Percentiles rank a stretch among this genome's conserved stretches.
Conservation (phyloP, 441 rosid genomes). For the Bruguiera hainesii region DNA sequence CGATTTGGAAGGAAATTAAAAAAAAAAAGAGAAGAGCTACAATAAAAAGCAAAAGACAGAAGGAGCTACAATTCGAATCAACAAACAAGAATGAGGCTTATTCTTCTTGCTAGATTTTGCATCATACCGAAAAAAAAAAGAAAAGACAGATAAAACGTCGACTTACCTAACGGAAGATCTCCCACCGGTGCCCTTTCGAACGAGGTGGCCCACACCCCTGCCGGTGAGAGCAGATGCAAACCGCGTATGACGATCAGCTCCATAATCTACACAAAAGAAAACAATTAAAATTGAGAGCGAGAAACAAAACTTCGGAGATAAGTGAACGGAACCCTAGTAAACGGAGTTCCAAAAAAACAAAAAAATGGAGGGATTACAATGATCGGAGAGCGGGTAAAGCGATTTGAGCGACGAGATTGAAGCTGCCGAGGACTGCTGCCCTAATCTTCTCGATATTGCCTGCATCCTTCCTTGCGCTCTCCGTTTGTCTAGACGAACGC, state of each 20-base stretch:
- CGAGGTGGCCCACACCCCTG: constrained; percentile 73
- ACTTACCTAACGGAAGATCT: constrained; percentile 93
- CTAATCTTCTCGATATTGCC: constrained; percentile 60
- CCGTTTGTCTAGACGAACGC: neutral
- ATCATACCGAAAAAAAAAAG: neutral
- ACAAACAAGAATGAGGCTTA: neutral
- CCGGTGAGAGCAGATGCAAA: constrained; percentile 57
- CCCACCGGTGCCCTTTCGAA: constrained; percentile 99
- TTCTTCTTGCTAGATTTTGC: neutral
- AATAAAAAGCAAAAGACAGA: neutral
- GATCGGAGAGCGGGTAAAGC: constrained; percentile 47
- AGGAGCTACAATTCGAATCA: neutral
- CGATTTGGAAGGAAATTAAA: neutral
- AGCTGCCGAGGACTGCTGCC: constrained; percentile 51
- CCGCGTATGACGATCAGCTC: constrained; percentile 55
- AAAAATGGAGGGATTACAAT: constrained; percentile 38
- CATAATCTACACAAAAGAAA: constrained; percentile 41
- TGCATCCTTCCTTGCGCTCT: constrained; percentile 49
- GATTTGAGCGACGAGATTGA: constrained; percentile 47
- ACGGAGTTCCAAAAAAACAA: neutral
- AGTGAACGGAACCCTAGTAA: constrained; percentile 16
- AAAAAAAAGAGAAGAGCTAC: neutral
- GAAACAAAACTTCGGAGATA: neutral
- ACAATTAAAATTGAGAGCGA: neutral
- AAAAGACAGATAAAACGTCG: neutral